Evolutionary conservation across 129 eudicot species (phyloP).

Genomic region (Arctium lappa): DNA sequence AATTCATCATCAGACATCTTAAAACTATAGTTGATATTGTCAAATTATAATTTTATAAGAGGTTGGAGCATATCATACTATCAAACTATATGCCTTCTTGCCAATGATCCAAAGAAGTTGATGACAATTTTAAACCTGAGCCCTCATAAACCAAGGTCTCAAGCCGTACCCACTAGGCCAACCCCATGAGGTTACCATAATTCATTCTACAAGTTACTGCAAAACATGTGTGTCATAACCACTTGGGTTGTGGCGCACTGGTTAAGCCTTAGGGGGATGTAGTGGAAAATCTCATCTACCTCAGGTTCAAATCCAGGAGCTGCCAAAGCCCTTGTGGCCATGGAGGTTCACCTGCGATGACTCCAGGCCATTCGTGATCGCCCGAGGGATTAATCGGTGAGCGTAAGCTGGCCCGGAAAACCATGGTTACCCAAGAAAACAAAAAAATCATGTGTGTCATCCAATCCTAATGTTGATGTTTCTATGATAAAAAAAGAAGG

Average conservation of each 20-base stretch:
- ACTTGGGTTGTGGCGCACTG: too few relatives aligned
- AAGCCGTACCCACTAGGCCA: background rate
- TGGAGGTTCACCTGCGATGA: too few relatives aligned
- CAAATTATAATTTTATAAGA: background rate
- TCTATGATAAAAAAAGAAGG: background rate
- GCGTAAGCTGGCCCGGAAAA: too few relatives aligned
- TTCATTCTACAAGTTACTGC: background rate
- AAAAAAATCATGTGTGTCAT: background rate
- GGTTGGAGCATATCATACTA: background rate
- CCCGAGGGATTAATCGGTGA: too few relatives aligned
- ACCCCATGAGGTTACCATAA: background rate
- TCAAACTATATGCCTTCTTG: background rate
- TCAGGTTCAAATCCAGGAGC: too few relatives aligned
- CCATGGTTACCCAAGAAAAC: too few relatives aligned
- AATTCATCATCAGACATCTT: background rate
- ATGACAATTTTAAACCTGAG: background rate
- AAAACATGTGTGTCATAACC: too few relatives aligned
- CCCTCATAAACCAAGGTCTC: background rate
- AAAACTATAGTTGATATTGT: background rate
- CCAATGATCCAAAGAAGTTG: background rate
- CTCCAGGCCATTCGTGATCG: too few relatives aligned
- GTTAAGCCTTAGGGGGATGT: too few relatives aligned
- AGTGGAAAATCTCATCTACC: too few relatives aligned
- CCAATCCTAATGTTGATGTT: background rate
- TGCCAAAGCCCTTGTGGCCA: too few relatives aligned